These are phyloP conservation scores for Lactarius pseudohatsudake DNA, from an alignment of 768 basidiomycete species.

Conservation along the genomic window DNA sequence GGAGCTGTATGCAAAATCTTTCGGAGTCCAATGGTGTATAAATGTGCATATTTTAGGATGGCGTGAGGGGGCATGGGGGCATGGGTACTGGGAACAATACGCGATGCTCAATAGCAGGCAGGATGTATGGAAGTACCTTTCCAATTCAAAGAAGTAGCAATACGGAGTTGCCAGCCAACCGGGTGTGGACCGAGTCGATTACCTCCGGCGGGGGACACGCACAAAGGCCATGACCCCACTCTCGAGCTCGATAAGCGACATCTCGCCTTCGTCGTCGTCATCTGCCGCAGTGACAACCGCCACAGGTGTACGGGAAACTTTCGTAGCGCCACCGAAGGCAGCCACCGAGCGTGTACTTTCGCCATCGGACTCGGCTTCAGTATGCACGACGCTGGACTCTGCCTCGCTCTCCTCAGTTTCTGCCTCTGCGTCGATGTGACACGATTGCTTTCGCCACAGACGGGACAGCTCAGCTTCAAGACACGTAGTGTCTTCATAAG, in stretches of 20 bases:
- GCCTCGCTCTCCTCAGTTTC: slow-evolving; percentile 30
- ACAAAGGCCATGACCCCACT: slow-evolving; percentile 27
- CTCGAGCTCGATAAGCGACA: slow-evolving; percentile 29
- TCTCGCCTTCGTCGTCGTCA: slow-evolving; percentile 23
- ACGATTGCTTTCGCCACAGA: slow-evolving; percentile 11
- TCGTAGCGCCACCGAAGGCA: background rate
- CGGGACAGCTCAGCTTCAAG: slow-evolving; percentile 16
- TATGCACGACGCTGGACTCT: slow-evolving; percentile 28
- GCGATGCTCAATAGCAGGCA: slow-evolving; percentile 2
- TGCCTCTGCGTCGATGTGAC: slow-evolving; percentile 13
- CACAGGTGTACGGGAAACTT: background rate
- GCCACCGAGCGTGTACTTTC: slow-evolving; percentile 6
- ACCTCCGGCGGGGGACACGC: slow-evolving; percentile 23
- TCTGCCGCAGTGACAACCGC: slow-evolving; percentile 6
- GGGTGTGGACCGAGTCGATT: background rate
- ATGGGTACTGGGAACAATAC: background rate
- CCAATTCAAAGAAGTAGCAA: slow-evolving; percentile 1
- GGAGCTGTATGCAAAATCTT: slow-evolving; percentile 15
- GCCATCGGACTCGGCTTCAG: slow-evolving; percentile 27
- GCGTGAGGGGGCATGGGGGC: background rate
- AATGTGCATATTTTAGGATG: slow-evolving; percentile 11
- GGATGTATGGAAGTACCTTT: slow-evolving; percentile 11
- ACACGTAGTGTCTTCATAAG: background rate
- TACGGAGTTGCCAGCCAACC: slow-evolving; percentile 8
- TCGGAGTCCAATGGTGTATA: slow-evolving; percentile 2